Conservation (phyloP, 495 filamentous ascomycete species). For the Aspergillus diversus region DNA sequence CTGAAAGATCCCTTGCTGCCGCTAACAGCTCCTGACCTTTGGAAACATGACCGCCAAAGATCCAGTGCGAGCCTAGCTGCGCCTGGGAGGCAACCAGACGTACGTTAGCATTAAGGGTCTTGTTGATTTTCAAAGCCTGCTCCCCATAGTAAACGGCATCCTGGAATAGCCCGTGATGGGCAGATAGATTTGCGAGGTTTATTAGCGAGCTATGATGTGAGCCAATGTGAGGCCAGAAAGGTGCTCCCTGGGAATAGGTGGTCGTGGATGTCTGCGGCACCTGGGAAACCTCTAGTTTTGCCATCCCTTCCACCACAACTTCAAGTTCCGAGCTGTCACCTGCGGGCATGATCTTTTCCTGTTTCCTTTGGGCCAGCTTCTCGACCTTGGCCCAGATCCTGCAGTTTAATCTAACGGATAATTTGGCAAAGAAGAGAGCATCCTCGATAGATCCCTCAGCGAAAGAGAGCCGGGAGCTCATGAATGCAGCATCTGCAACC, state of each 20-base stretch:
- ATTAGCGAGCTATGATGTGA: conserved; percentile 69
- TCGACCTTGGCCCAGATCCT: conserved; percentile 74
- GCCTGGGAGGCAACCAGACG: conserved; percentile 56
- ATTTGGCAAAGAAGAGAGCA: conserved; percentile 67
- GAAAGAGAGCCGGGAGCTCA: conserved; percentile 67
- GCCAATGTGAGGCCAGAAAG: conserved; percentile 80
- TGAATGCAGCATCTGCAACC: conserved; percentile 55
- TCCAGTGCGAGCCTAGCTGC: conserved; percentile 65
- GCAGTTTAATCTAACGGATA: conserved; percentile 66
- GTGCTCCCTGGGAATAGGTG: conserved; percentile 57
- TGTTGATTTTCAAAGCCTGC: conserved; percentile 78
- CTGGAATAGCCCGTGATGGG: conserved; percentile 81
- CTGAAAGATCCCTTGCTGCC: conserved; percentile 48
- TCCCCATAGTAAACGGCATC: conserved; percentile 91
- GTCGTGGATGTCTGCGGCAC: conserved; percentile 30
- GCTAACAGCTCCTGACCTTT: conserved; percentile 65
- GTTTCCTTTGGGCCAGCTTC: conserved; percentile 44
- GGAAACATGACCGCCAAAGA: conserved; percentile 61
- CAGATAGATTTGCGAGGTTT: conserved; percentile 74
- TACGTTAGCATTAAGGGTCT: conserved; percentile 63
- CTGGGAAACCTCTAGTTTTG: conserved; percentile 46
- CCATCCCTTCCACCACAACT: conserved; percentile 46
- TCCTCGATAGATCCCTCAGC: conserved; percentile 64
- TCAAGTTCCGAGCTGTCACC: conserved; percentile 40
- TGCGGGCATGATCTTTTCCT: conserved; percentile 31